Conservation (phyloP, 768 basidiomycete species). For the Guyanaporus albipodus region DNA sequence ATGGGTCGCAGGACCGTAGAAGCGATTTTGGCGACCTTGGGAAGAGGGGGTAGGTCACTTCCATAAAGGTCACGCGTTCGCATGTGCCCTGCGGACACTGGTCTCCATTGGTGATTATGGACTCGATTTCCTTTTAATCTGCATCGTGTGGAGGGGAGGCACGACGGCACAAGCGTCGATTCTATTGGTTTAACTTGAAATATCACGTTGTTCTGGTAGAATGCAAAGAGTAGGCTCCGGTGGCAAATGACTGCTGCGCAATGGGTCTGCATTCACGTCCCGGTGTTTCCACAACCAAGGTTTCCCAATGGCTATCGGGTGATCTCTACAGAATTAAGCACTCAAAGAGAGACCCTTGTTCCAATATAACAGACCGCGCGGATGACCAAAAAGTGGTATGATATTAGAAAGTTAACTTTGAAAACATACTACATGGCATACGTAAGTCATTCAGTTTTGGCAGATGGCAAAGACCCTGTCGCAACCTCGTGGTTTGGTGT, state of each 20-base stretch:
- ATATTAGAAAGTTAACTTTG: constrained; percentile 29
- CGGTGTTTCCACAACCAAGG: too few relatives aligned
- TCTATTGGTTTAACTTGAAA: constrained; percentile 10
- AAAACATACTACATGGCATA: constrained; percentile 12
- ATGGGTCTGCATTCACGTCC: constrained; percentile 1
- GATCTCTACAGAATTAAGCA: constrained; percentile 28
- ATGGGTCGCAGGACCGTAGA: constrained; percentile 33
- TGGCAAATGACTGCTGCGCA: background rate
- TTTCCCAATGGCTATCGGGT: constrained; percentile 25
- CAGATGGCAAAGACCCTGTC: constrained; percentile 14
- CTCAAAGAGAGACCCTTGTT: constrained; percentile 4
- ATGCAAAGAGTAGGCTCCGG: constrained; percentile 5
- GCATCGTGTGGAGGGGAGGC: constrained; percentile 3
- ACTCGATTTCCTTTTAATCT: constrained; percentile 17
- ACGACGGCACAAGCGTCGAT: background rate
- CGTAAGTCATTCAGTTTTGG: constrained; percentile 20
- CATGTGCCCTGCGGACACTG: constrained; percentile 13
- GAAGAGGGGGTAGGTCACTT: constrained; percentile 29
- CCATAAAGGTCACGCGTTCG: constrained; percentile 21
- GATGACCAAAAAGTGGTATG: constrained; percentile 9
- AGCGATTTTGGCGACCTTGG: constrained; percentile 34
- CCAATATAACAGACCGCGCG: constrained; percentile 18
- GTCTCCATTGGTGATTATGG: constrained; percentile 15
- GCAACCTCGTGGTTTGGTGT: constrained; percentile 17
- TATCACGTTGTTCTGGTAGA: constrained; percentile 10